These are phyloP conservation scores for Vitis hybrid DNA, from an alignment of 177 flowering plant species.

Conservation along the genomic window DNA sequence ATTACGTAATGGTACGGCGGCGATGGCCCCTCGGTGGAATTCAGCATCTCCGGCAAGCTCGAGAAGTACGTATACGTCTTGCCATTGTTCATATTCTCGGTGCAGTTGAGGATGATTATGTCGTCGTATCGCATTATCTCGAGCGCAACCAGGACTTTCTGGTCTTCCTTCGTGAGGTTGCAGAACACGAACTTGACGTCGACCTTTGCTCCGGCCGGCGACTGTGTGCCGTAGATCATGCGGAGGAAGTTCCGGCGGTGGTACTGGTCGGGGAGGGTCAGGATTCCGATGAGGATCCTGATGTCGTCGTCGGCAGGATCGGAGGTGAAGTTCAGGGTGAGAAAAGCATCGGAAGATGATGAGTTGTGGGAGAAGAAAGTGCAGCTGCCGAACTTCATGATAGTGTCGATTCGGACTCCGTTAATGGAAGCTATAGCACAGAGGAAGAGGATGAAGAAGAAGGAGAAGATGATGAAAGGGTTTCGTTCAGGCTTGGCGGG, in stretches of 20 bases:
- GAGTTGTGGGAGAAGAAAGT: constrained; percentile 23
- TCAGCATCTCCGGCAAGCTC: constrained; percentile 62
- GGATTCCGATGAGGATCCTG: constrained; percentile 69
- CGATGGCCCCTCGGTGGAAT: constrained; percentile 14
- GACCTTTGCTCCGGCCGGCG: constrained; percentile 37
- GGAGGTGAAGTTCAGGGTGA: constrained; percentile 4
- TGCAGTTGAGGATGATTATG: constrained; percentile 72
- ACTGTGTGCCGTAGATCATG: constrained; percentile 57
- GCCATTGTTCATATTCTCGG: constrained; percentile 86
- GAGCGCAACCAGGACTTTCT: constrained; percentile 56
- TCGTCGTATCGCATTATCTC: constrained; percentile 85
- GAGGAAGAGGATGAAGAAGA: constrained; percentile 57
- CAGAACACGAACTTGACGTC: constrained; percentile 84
- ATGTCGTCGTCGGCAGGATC: constrained; percentile 19
- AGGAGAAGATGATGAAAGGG: constrained; percentile 41
- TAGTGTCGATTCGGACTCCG: constrained; percentile 48
- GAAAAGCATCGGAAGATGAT: background rate
- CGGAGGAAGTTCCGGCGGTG: constrained; percentile 74
- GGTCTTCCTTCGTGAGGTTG: constrained; percentile 79
- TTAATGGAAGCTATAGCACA: constrained; percentile 63
- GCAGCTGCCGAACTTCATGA: constrained; percentile 41
- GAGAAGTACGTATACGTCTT: constrained; percentile 84
- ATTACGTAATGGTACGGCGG: constrained; percentile 85
- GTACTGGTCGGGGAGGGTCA: constrained; percentile 70
- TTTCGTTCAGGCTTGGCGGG: constrained; percentile 15